Base-by-base conservation (phyloP, 768 basidiomycete genomes). In the Rhizopogon sp. region DNA sequence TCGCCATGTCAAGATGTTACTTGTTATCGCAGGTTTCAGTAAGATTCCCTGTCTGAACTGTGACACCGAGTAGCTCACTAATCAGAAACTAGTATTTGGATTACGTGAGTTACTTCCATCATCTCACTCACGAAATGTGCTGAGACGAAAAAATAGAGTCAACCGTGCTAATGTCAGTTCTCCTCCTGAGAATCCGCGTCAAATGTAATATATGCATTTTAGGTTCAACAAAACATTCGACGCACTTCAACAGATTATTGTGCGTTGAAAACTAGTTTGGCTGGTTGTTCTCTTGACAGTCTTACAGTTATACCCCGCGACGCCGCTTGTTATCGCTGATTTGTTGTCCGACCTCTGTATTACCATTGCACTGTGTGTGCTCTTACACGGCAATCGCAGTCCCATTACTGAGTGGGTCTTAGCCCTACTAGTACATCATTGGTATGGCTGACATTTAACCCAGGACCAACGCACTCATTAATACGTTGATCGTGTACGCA, bases 301-400 rank as follows among this genome's bases (percentile, higher is more conserved):
- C 50, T 13, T 43, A 6, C 44, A 77, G 76, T 61, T 74, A 7
- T 65, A 69, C 13, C 66, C 69, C 6, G 76, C 71, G 2, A 58
- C 77, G n/a, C 79, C 79, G 3, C 79, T 80, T 58, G 78, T 72
- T 5, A 54, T 77, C 14, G 66, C 66, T 47, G 76, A 75, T 2
- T 77, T 79, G 0, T 60, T 77, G 13, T 76, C 77, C 1, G 79
- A 80, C 54, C 62, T 77, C 31, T 51, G 71, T n/a, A 76, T 79
- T 50, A 75, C 78, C 10, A 62, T 46, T 5, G 67, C 74, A 1
- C 61, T 80, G 1, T 78, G 76, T 45, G 57, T 75, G n/a, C 63
- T 76, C 17, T 62, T 80, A 8, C 65, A 72, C 45, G 73, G 70
- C 31, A 76, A 64, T 43, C 62, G 72, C 22, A 74, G 74, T 6